phyloP scores from a whole-genome alignment of 352 stramenopile species.

The Globisporangium sylvaticum region DNA sequence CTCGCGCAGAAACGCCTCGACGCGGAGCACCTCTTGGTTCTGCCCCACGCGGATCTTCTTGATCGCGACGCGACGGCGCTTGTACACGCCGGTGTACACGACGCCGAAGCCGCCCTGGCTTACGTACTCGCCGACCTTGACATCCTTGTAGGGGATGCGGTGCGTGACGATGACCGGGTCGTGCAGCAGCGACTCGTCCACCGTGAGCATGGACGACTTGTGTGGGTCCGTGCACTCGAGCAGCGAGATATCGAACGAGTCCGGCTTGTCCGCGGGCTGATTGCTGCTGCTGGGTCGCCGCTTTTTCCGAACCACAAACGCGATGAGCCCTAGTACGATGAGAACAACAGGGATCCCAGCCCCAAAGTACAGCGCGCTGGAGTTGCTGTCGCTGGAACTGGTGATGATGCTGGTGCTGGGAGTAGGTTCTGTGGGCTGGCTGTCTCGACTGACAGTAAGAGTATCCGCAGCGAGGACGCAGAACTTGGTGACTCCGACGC shows the following conservation, averaged over 20 bases:
- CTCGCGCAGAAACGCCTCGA: conserved; percentile 27
- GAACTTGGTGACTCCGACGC: no score
- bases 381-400: no score
- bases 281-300: neutral
- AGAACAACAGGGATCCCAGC: neutral
- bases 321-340: neutral
- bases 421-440: no score
- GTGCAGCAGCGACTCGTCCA: conserved; percentile 9
- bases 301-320: neutral
- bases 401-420: no score
- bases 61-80: conserved; percentile 18
- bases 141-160: conserved; percentile 12
- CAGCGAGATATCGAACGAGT: neutral
- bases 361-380: neutral
- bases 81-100: conserved; percentile 23
- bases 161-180: conserved; percentile 18
- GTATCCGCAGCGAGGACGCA: neutral
- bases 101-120: conserved; percentile 25
- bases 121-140: conserved; percentile 6
- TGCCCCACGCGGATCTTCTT: conserved; percentile 18
- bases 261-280: neutral
- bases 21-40: conserved; percentile 8
- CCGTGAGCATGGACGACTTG: neutral
- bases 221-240: neutral
- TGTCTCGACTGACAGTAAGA: no score